These are phyloP conservation scores for Penicillium sp. DNA, from an alignment of 2,329 filamentous ascomycete species.

Conservation along the genomic window DNA sequence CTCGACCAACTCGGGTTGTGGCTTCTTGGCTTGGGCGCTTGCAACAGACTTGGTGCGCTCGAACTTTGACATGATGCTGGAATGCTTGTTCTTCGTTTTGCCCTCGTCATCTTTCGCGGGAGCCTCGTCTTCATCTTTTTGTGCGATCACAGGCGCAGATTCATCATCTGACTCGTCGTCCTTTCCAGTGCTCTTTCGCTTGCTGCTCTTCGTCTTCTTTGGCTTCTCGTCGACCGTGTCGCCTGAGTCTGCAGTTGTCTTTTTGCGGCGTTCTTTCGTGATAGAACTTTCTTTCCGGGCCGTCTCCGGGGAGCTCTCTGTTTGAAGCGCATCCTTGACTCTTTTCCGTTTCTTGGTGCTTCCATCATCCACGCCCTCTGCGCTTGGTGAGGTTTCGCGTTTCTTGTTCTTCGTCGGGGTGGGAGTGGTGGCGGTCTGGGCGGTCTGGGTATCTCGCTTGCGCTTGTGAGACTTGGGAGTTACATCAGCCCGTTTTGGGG, in stretches of 20 bases:
- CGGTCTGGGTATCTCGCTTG: slow-evolving; percentile 35
- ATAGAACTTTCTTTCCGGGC: slow-evolving; percentile 31
- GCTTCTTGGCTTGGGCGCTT: slow-evolving; percentile 17
- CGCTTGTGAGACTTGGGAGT: slow-evolving; percentile 32
- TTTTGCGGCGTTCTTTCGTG: slow-evolving; percentile 29
- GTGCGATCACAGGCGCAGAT: slow-evolving; percentile 30
- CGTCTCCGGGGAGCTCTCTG: slow-evolving; percentile 37
- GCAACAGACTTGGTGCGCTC: slow-evolving; percentile 35
- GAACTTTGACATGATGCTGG: slow-evolving; percentile 42
- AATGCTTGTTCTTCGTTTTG: slow-evolving; percentile 35
- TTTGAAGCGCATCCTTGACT: slow-evolving; percentile 22
- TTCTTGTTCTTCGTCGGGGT: slow-evolving; percentile 40
- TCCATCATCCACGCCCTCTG: slow-evolving; percentile 32
- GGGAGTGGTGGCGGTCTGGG: slow-evolving; percentile 26
- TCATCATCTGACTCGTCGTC: slow-evolving; percentile 15
- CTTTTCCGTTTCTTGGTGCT: slow-evolving; percentile 27
- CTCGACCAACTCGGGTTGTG: slow-evolving; percentile 10
- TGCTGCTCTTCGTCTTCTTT: slow-evolving; percentile 40
- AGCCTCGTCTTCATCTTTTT: slow-evolving; percentile 8
- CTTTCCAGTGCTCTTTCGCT: slow-evolving; percentile 34
- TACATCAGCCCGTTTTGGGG: slow-evolving; percentile 32
- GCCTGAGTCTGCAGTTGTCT: slow-evolving; percentile 26
- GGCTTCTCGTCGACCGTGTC: slow-evolving; percentile 20
- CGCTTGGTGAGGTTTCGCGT: slow-evolving; percentile 20
- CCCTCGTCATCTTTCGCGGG: slow-evolving; percentile 25